phyloP scores from a whole-genome alignment of 2,329 filamentous ascomycete species.

The Allantophomopsis cytisporea region DNA sequence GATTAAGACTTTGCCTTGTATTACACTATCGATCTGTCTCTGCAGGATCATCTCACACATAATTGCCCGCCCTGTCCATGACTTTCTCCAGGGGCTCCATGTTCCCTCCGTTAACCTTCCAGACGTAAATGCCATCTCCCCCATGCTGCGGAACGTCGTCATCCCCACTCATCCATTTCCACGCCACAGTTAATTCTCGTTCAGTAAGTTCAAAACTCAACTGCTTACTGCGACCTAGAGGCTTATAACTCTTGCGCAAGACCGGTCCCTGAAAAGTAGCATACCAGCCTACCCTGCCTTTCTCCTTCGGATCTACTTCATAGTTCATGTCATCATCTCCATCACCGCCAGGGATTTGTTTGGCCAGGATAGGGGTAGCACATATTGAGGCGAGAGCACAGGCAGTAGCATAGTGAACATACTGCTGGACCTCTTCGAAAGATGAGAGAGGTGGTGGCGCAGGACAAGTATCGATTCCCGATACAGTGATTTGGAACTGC shows the following conservation, averaged over 20 bases:
- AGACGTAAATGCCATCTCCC: neutral
- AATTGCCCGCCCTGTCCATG: neutral
- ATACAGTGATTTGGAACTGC: slow-evolving; percentile 5
- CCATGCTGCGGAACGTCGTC: neutral
- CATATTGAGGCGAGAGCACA: slow-evolving; percentile 9
- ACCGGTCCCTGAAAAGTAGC: neutral
- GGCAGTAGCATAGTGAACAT: slow-evolving; percentile 11
- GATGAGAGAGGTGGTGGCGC: slow-evolving; percentile 4
- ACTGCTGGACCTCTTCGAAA: slow-evolving; percentile 10
- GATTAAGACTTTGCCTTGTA: too few species aligned
- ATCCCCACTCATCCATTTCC: neutral
- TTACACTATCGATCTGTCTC: too few species aligned
- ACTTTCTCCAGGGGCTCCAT: neutral
- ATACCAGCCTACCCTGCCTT: neutral
- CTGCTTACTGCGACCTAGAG: neutral
- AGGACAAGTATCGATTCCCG: slow-evolving; percentile 4
- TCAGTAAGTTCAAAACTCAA: neutral
- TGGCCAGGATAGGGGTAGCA: neutral
- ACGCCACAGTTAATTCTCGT: neutral
- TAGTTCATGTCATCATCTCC: neutral
- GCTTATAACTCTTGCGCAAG: neutral
- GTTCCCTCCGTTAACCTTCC: neutral
- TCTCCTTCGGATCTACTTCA: neutral
- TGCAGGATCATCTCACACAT: too few species aligned
- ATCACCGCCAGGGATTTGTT: neutral